phyloP scores from a whole-genome alignment of 768 basidiomycete species.

The Leccinum arenicola region DNA sequence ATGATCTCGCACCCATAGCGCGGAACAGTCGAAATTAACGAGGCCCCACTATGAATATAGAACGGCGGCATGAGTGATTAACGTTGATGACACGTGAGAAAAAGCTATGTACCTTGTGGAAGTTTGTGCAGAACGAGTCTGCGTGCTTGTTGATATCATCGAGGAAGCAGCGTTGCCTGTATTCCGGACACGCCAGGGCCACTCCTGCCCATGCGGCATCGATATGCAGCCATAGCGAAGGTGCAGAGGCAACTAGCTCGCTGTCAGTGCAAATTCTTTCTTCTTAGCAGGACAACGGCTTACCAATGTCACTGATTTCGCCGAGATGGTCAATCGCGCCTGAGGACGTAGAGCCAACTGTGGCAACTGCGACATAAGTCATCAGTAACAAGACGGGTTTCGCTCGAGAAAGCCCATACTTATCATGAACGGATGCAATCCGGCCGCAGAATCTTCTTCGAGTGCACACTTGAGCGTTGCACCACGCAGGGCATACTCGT shows the following conservation, averaged over 20 bases:
- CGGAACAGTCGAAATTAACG: slow-evolving; percentile 81
- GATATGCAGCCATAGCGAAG: slow-evolving; percentile 82
- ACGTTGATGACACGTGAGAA: neutral
- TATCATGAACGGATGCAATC: slow-evolving; percentile 75
- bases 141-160: slow-evolving; percentile 72
- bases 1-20: slow-evolving; percentile 77
- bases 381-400: neutral
- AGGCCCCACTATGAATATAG: slow-evolving; percentile 68
- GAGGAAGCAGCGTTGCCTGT: slow-evolving; percentile 57
- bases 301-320: slow-evolving; percentile 73
- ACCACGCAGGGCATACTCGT: slow-evolving; percentile 69
- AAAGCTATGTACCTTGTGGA: slow-evolving; percentile 69
- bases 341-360: slow-evolving; percentile 89
- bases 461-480: slow-evolving; percentile 55
- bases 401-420: slow-evolving; percentile 39
- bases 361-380: slow-evolving; percentile 60
- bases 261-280: neutral
- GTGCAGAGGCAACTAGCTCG: slow-evolving; percentile 53
- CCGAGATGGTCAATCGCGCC: slow-evolving; percentile 79
- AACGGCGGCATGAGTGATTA: neutral
- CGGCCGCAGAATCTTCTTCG: slow-evolving; percentile 57
- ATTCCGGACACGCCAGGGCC: slow-evolving; percentile 77
- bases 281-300: slow-evolving; percentile 15
- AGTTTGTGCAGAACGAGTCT: slow-evolving; percentile 84
- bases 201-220: slow-evolving; percentile 94